phyloP scores from a whole-genome alignment of 345 rosid species.

The Lepidium africanum region DNA sequence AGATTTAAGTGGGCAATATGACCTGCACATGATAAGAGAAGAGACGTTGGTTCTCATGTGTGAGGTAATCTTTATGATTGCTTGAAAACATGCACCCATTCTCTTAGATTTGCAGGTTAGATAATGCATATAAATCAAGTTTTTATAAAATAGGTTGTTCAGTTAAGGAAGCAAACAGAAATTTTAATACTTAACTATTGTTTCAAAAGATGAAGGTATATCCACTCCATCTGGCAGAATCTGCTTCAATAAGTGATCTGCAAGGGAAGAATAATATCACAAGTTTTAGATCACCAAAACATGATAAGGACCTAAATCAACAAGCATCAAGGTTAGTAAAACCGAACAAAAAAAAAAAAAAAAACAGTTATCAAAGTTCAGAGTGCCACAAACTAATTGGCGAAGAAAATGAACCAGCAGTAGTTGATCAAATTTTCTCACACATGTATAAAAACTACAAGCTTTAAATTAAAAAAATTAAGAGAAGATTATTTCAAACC shows the following conservation, averaged over 20 bases:
- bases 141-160: not conserved
- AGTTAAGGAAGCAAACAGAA: not conserved
- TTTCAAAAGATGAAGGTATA: conserved; percentile 92
- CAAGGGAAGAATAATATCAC: conserved; percentile 6
- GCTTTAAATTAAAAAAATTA: not conserved
- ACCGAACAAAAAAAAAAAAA: too few relatives aligned
- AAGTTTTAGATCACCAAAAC: conserved; percentile 7
- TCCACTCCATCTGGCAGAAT: conserved; percentile 83
- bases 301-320: not conserved
- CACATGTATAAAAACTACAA: not conserved
- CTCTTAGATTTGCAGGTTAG: not conserved
- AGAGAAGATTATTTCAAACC: not conserved
- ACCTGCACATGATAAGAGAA: conserved; percentile 48
- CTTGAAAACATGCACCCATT: not conserved
- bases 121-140: not conserved
- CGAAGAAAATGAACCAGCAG: not conserved
- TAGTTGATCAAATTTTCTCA: not conserved
- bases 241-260: conserved; percentile 87
- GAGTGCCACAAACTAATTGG: not conserved
- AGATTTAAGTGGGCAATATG: conserved; percentile 90
- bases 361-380: not conserved
- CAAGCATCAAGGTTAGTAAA: not conserved
- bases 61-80: not conserved
- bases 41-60: conserved; percentile 17
- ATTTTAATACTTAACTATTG: conserved; percentile 66